Evolutionary conservation across 1,284 basidiomycete genomes (phyloP).

Genomic region (Trametes polyzona): DNA sequence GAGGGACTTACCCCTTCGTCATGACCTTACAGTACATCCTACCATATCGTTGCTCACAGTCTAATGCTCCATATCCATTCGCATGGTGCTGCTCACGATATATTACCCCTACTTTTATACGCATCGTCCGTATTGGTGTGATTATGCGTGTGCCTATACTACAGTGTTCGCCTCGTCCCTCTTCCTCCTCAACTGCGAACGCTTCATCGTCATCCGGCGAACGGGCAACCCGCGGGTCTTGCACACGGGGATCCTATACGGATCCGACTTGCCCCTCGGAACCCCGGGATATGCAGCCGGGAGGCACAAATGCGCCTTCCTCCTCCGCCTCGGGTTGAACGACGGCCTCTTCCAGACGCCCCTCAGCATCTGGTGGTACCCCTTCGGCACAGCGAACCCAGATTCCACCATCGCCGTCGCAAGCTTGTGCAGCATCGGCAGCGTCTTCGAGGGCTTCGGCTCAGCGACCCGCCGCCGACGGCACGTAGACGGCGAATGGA

Average conservation of each 20-base stretch:
- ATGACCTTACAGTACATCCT: neutral
- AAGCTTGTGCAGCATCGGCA: constrained; percentile 48
- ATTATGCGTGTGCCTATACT: constrained; percentile 7
- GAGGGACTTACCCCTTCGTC: constrained; percentile 21
- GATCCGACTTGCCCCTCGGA: constrained; percentile 24
- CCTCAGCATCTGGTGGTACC: constrained; percentile 48
- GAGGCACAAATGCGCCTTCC: constrained; percentile 15
- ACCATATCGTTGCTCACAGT: neutral
- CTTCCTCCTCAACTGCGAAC: neutral
- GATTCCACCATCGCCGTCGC: constrained; percentile 47
- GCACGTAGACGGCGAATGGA: constrained; percentile 28
- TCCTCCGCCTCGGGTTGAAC: constrained; percentile 17
- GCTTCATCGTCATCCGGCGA: constrained; percentile 20
- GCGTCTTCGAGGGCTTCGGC: constrained; percentile 38
- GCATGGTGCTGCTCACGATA: neutral
- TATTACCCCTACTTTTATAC: constrained; percentile 5
- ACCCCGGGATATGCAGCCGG: constrained; percentile 40
- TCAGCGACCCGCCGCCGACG: constrained; percentile 30
- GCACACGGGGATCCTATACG: constrained; percentile 35
- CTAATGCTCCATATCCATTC: neutral
- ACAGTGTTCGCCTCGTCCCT: neutral
- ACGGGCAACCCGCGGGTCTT: constrained; percentile 49
- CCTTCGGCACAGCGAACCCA: constrained; percentile 52
- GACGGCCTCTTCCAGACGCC: constrained; percentile 38
- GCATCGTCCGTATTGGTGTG: neutral